A percentile compares a stretch with the other conserved stretches of the same genome.
These are phyloP conservation scores for Escallonia rubra DNA, from an alignment of 129 eudicot species.

Conservation along the genomic window DNA sequence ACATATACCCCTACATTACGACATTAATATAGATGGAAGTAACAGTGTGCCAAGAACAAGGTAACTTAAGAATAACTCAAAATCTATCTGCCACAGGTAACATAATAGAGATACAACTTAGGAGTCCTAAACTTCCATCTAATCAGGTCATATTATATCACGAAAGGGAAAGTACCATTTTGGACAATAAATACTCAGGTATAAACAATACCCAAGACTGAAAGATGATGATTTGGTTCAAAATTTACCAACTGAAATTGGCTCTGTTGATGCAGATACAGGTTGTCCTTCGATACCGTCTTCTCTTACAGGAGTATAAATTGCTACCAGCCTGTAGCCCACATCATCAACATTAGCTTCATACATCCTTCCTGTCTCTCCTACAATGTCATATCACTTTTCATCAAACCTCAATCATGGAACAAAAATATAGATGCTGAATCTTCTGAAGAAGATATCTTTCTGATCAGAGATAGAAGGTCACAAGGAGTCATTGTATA, in stretches of 20 bases:
- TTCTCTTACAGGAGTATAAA: constrained; percentile 92
- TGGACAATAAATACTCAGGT: no score
- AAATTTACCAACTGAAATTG: constrained; percentile 80
- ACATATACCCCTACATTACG: background rate
- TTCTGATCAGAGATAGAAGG: no score
- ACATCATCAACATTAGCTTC: constrained; percentile 99
- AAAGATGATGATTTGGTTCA: background rate
- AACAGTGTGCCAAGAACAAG: background rate
- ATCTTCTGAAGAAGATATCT: no score
- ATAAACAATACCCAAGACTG: no score
- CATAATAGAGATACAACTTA: background rate
- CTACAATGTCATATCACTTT: constrained; percentile 31
- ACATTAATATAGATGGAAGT: background rate
- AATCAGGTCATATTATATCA: background rate
- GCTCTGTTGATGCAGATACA: constrained; percentile 90
- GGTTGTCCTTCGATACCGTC: constrained; percentile 93
- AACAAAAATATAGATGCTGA: no score
- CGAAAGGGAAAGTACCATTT: no score
- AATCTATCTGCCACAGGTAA: no score
- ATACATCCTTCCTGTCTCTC: constrained; percentile 98
- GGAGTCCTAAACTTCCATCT: background rate
- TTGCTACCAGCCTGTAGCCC: constrained; percentile 91
- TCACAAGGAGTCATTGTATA: no score
- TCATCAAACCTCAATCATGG: background rate
- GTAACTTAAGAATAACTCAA: background rate